These are phyloP conservation scores for Nicotiana undulata DNA, from an alignment of 257 asterid species.

Conservation along the genomic window DNA sequence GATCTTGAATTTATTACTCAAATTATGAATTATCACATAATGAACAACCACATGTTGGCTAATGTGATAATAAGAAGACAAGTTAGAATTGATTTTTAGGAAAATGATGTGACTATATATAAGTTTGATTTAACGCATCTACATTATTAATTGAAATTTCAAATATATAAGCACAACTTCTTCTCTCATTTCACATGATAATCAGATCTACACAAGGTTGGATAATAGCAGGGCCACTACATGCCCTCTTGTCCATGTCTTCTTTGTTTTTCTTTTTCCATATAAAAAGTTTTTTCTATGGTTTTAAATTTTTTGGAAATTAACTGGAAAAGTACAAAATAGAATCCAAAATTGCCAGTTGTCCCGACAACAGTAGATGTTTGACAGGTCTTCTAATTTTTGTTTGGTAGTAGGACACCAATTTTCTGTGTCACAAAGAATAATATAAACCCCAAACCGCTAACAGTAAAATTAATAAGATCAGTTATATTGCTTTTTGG, in stretches of 20 bases:
- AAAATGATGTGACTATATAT: not conserved
- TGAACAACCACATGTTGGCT: not conserved
- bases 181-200: constrained; percentile 8
- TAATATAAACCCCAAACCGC: not conserved
- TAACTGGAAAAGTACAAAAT: not conserved
- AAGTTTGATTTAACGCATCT: not conserved
- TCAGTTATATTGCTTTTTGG: not conserved
- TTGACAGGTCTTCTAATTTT: not conserved
- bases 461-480: not conserved
- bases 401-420: not conserved
- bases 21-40: not conserved
- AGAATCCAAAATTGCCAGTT: not conserved
- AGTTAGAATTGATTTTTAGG: not conserved
- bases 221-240: constrained; percentile 17
- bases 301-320: not conserved
- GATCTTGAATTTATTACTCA: not conserved
- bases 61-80: not conserved
- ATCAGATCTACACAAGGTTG: constrained; percentile 7
- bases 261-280: not conserved
- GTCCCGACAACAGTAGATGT: not conserved
- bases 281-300: not conserved
- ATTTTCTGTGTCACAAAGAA: not conserved
- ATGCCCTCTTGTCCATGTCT: not conserved
- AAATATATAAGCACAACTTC: constrained; percentile 5
- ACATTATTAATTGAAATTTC: not conserved